A percentile compares a stretch with the other conserved stretches of the same genome.
These are phyloP conservation scores for Boletus fagicola DNA, from an alignment of 768 basidiomycete genomes.

Conservation along the genomic window DNA sequence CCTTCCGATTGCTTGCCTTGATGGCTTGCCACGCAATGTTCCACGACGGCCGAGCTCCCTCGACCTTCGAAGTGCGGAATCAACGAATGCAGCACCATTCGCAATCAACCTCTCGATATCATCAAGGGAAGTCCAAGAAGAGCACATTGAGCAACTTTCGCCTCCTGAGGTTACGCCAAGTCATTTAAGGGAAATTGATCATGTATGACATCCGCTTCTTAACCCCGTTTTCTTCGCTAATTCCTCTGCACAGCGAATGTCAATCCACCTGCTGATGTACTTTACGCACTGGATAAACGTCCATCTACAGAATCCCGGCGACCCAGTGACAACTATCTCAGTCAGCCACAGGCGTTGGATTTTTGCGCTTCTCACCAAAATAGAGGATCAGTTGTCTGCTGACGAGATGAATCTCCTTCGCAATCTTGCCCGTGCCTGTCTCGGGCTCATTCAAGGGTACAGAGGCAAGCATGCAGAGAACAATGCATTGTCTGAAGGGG, in stretches of 20 bases:
- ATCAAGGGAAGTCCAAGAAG: background rate
- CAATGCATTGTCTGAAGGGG: constrained; percentile 3
- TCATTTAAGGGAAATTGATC: constrained; percentile 59
- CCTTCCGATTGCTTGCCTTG: background rate
- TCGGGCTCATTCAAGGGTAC: constrained; percentile 45
- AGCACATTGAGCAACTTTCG: constrained; percentile 14
- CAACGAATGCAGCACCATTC: background rate
- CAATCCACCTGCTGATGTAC: constrained; percentile 79
- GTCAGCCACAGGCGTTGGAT: constrained; percentile 74
- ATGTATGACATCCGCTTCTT: constrained; percentile 43
- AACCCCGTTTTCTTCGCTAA: constrained; percentile 6
- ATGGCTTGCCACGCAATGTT: background rate
- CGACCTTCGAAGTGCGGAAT: background rate
- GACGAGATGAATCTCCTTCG: constrained; percentile 80
- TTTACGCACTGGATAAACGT: constrained; percentile 78
- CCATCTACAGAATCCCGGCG: constrained; percentile 46
- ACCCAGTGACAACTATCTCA: constrained; percentile 42
- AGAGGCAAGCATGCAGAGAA: constrained; percentile 23
- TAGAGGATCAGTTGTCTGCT: constrained; percentile 67
- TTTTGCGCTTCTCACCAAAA: constrained; percentile 64
- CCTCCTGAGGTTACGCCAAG: constrained; percentile 59
- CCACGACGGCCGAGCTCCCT: background rate
- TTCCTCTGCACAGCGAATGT: constrained; percentile 48
- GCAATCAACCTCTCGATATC: background rate
- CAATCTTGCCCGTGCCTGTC: constrained; percentile 68